phyloP scores from a whole-genome alignment of 805 yeast species.

The Wickerhamiella slavikovae region DNA sequence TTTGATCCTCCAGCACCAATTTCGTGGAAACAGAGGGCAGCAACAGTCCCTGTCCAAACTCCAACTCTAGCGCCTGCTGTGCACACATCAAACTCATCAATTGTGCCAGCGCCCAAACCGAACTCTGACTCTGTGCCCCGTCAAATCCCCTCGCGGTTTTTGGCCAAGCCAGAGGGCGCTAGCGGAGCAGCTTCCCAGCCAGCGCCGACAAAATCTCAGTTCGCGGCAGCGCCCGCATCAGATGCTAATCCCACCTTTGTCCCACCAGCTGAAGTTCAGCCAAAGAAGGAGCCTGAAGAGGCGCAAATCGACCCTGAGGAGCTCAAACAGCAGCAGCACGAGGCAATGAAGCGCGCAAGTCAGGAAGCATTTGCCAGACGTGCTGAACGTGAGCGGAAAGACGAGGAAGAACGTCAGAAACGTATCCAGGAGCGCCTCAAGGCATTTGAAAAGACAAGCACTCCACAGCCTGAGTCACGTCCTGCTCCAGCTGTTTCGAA shows the following conservation, averaged over 20 bases:
- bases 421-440: slow-evolving; percentile 3
- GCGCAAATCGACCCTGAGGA: slow-evolving; percentile 5
- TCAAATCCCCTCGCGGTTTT: background rate
- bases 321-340: slow-evolving; percentile 14
- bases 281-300: too few species aligned
- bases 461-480: too few species aligned
- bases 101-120: too few species aligned
- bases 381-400: slow-evolving; percentile 7
- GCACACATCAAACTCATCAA: too few species aligned
- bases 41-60: too few species aligned
- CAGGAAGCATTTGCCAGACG: slow-evolving; percentile 15
- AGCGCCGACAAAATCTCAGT: background rate
- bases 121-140: too few species aligned
- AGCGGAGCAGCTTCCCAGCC: background rate
- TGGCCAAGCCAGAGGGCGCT: background rate
- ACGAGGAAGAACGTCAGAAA: slow-evolving; percentile 5
- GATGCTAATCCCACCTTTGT: slow-evolving; percentile 1
- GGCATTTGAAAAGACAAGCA: background rate
- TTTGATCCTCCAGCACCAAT: too few species aligned
- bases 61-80: too few species aligned
- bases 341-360: slow-evolving; percentile 16
- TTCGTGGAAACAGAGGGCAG: too few species aligned
- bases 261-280: too few species aligned
- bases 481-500: too few species aligned
- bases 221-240: slow-evolving; percentile 1